Evolutionary conservation across 73 alveolate genomes (phyloP).

Genomic region (Paramecium sexaurelia): DNA sequence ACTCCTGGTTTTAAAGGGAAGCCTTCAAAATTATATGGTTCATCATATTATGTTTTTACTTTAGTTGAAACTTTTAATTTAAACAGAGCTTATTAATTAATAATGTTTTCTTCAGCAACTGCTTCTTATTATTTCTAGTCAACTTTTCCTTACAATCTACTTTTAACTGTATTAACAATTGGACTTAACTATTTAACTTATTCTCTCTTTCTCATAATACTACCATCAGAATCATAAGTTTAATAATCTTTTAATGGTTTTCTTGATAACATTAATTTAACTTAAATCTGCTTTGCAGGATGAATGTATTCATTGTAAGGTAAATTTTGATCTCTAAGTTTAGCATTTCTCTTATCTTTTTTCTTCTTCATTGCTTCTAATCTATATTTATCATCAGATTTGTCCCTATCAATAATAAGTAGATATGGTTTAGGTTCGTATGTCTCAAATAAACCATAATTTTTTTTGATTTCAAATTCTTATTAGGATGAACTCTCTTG

Average conservation of each 20-base stretch:
- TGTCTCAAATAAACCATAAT: not conserved
- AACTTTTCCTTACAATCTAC: not conserved
- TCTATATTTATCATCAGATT: slow-evolving; percentile 36
- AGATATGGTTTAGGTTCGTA: not conserved
- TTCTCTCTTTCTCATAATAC: slow-evolving; percentile 27
- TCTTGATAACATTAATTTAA: not conserved
- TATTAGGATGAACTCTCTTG: not conserved
- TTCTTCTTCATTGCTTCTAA: slow-evolving; percentile 1
- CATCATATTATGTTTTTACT: slow-evolving; percentile 20
- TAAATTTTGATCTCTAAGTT: not conserved
- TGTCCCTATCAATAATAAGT: not conserved
- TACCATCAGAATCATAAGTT: not conserved
- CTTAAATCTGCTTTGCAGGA: not conserved
- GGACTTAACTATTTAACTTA: slow-evolving; percentile 29
- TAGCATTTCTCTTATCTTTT: not conserved
- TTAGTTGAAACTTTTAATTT: not conserved
- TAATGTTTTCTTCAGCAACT: not conserved
- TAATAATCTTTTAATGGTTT: slow-evolving; percentile 26
- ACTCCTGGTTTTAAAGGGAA: slow-evolving; percentile 1
- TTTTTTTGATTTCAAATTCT: not conserved
- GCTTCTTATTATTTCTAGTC: not conserved
- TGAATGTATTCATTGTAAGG: not conserved
- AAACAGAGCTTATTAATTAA: not conserved
- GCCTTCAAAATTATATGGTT: slow-evolving; percentile 25
- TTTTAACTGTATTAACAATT: not conserved